Evolutionary conservation across 768 basidiomycete genomes (phyloP).

Genomic region (Rhodosporidiobolus odoratus): DNA sequence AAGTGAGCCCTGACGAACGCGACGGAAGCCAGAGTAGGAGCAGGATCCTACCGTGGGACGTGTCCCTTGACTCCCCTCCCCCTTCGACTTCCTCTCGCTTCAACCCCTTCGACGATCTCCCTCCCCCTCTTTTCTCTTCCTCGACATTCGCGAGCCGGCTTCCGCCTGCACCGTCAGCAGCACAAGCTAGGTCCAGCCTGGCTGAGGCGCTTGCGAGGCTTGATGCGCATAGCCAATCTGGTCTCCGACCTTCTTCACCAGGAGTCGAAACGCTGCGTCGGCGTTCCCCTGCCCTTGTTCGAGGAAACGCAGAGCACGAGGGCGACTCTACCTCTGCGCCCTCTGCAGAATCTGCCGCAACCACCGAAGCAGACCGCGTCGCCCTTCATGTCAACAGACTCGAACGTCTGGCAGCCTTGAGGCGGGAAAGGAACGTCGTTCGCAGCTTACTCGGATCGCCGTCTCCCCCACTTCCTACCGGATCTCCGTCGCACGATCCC

Average conservation of each 20-base stretch:
- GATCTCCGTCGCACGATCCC: not conserved
- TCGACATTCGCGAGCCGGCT: not conserved
- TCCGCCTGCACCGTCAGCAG: not conserved
- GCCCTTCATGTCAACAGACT: not conserved
- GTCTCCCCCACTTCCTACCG: not conserved
- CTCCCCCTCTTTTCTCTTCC: not conserved
- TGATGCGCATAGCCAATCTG: not conserved
- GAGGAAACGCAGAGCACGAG: too few species aligned
- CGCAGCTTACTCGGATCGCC: conserved; percentile 5
- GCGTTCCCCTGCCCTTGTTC: not conserved
- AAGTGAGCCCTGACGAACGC: not conserved
- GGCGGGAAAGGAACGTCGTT: conserved; percentile 24
- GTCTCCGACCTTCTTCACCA: not conserved
- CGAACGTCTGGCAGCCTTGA: conserved; percentile 11
- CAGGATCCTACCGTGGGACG: too few species aligned
- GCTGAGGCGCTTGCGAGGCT: conserved; percentile 11
- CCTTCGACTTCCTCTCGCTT: not conserved
- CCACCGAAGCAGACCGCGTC: conserved; percentile 10
- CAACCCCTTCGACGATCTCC: conserved; percentile 10
- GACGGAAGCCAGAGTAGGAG: too few species aligned
- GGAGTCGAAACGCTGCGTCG: not conserved
- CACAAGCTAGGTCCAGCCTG: not conserved
- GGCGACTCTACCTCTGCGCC: too few species aligned
- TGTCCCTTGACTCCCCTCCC: not conserved
- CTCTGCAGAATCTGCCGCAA: not conserved